Evolutionary conservation across 495 filamentous ascomycete genomes (phyloP).

Genomic region (Pyrenopolyporus hunteri): DNA sequence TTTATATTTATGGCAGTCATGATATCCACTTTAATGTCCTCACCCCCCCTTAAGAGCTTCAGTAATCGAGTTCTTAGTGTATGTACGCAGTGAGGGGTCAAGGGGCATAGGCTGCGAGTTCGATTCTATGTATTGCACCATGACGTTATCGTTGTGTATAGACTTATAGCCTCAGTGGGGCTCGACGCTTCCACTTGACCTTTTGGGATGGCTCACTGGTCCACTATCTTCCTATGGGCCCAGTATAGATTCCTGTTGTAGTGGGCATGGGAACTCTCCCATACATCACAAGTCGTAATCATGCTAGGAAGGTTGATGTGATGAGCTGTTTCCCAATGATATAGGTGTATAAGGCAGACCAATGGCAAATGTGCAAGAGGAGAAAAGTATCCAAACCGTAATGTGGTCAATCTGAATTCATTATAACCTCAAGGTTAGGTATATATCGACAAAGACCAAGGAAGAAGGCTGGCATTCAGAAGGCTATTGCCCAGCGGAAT

Average conservation of each 20-base stretch:
- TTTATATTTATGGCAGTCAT: constrained; percentile 5
- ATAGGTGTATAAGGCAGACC: neutral
- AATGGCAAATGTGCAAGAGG: too few relatives aligned
- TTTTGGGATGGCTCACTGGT: constrained; percentile 18
- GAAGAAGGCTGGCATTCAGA: too few relatives aligned
- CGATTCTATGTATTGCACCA: constrained; percentile 19
- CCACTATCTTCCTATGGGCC: neutral
- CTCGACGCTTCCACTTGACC: constrained; percentile 26
- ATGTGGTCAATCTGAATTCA: too few relatives aligned
- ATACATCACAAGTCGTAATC: neutral
- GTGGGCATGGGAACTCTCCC: neutral
- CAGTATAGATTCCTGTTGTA: neutral
- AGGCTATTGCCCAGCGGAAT: too few relatives aligned
- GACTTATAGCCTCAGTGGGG: constrained; percentile 22
- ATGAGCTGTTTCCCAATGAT: neutral
- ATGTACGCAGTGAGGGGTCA: constrained; percentile 31
- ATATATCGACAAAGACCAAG: too few relatives aligned
- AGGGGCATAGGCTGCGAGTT: neutral
- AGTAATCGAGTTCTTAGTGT: constrained; percentile 11
- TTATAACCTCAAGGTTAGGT: too few relatives aligned
- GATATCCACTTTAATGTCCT: constrained; percentile 5
- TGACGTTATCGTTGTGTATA: constrained; percentile 22
- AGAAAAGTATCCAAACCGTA: too few relatives aligned
- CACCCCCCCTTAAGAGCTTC: neutral
- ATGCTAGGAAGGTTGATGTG: neutral